Evolutionary conservation across 257 asterid genomes (phyloP).

Genomic region (Nicotiana otophora): DNA sequence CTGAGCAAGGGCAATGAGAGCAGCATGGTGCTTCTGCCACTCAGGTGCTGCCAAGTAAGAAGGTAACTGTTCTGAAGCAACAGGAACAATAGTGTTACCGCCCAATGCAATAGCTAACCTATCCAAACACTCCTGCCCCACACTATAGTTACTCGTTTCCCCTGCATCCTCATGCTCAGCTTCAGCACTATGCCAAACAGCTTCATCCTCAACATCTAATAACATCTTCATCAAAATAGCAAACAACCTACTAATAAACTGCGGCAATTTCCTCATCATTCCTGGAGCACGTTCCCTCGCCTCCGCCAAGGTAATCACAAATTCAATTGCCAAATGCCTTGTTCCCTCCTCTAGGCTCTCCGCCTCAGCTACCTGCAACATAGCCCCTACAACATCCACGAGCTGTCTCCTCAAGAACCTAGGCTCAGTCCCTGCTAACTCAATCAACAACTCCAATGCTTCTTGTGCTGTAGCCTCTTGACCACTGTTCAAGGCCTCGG

Average conservation of each 20-base stretch:
- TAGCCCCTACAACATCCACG: constrained; percentile 86
- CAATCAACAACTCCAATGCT: constrained; percentile 86
- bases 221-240: constrained; percentile 80
- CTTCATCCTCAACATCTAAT: constrained; percentile 85
- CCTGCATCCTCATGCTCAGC: constrained; percentile 94
- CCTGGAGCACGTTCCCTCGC: constrained; percentile 99
- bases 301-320: constrained; percentile 89
- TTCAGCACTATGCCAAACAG: constrained; percentile 88
- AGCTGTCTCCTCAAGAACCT: constrained; percentile 87
- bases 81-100: constrained; percentile 89
- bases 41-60: constrained; percentile 73
- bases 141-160: constrained; percentile 80
- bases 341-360: constrained; percentile 91
- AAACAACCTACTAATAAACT: constrained; percentile 73
- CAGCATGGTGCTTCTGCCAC: constrained; percentile 95
- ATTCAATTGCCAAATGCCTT: constrained; percentile 85
- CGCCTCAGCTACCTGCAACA: constrained; percentile 94
- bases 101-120: constrained; percentile 86
- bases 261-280: constrained; percentile 98
- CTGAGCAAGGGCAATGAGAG: constrained; percentile 95
- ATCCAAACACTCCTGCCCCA: constrained; percentile 94
- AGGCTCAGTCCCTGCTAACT: constrained; percentile 91
- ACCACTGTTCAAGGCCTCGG: constrained; percentile 75
- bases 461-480: constrained; percentile 97
- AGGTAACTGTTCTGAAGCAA: constrained; percentile 84